phyloP scores from a whole-genome alignment of 2,329 filamentous ascomycete species.

The Capronia americana region DNA sequence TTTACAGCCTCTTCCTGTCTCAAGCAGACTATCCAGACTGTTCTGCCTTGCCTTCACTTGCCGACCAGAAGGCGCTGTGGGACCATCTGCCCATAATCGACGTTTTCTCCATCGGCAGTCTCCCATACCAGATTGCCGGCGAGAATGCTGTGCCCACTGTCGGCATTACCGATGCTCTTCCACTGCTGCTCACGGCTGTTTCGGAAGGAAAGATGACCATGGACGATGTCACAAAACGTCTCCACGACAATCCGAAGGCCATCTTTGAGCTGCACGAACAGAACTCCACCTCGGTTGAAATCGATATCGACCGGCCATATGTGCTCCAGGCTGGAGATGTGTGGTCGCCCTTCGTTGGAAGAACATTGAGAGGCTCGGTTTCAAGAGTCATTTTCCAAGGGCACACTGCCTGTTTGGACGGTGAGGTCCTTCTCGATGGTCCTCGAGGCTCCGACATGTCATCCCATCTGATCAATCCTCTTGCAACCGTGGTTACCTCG shows the following conservation, averaged over 20 bases:
- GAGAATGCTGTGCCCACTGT: slow-evolving; percentile 64
- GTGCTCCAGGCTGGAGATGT: slow-evolving; percentile 58
- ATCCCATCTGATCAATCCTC: slow-evolving; percentile 59
- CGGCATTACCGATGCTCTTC: slow-evolving; percentile 75
- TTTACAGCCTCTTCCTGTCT: slow-evolving; percentile 78
- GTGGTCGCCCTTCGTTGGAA: slow-evolving; percentile 77
- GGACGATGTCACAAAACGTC: slow-evolving; percentile 72
- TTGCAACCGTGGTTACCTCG: slow-evolving; percentile 62
- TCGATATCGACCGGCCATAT: slow-evolving; percentile 76
- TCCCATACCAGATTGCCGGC: slow-evolving; percentile 75
- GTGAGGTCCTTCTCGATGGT: slow-evolving; percentile 63
- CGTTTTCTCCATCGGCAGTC: slow-evolving; percentile 78
- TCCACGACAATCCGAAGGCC: slow-evolving; percentile 79
- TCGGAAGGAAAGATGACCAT: slow-evolving; percentile 74
- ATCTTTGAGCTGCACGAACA: slow-evolving; percentile 86
- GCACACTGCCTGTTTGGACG: slow-evolving; percentile 76
- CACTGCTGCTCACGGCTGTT: slow-evolving; percentile 76
- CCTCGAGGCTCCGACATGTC: slow-evolving; percentile 77
- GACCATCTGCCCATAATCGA: slow-evolving; percentile 75
- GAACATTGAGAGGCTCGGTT: slow-evolving; percentile 71
- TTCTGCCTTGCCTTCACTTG: slow-evolving; percentile 67
- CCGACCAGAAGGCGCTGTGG: slow-evolving; percentile 77
- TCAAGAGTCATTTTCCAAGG: slow-evolving; percentile 78
- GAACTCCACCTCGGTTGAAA: slow-evolving; percentile 72
- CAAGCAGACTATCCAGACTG: slow-evolving; percentile 73